These are phyloP conservation scores for Tetratostichococcus sp. DNA, from an alignment of 139 green algal species.

Conservation along the genomic window DNA sequence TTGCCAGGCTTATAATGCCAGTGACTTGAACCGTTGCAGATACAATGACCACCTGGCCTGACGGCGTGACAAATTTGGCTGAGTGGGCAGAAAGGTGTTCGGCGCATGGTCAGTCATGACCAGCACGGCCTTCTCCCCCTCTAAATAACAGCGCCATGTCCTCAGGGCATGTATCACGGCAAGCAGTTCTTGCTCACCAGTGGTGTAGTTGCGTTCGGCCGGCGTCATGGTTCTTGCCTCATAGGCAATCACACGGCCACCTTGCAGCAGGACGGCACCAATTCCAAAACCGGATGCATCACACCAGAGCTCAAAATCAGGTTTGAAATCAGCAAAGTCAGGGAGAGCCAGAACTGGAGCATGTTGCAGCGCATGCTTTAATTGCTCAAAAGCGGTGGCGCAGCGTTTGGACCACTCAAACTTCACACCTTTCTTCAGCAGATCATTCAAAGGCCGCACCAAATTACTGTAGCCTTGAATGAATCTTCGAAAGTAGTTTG, in stretches of 20 bases:
- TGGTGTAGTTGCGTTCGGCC: conserved; percentile 26
- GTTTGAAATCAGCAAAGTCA: neutral
- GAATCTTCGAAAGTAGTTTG: conserved; percentile 35
- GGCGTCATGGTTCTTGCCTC: conserved; percentile 16
- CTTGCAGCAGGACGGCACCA: conserved; percentile 23
- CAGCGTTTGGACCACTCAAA: neutral
- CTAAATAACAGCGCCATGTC: conserved; percentile 28
- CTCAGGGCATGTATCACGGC: conserved; percentile 24
- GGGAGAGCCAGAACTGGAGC: neutral
- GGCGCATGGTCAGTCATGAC: conserved; percentile 23
- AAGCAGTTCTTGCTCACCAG: conserved; percentile 30
- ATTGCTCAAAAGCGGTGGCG: conserved; percentile 7
- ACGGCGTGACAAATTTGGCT: conserved; percentile 8
- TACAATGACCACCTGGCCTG: conserved; percentile 8
- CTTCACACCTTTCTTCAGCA: conserved; percentile 1
- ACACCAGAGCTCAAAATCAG: neutral
- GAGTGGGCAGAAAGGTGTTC: conserved; percentile 13
- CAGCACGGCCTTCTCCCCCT: conserved; percentile 12
- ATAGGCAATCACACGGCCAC: conserved; percentile 17
- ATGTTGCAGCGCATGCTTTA: conserved; percentile 11
- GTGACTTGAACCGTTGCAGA: conserved; percentile 2
- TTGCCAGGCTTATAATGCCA: conserved; percentile 16
- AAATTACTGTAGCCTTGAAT: conserved; percentile 12
- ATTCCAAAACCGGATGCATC: conserved; percentile 23
- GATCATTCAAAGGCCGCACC: conserved; percentile 6